Conservation (phyloP, 306 rosid species). For the Cicer cuneatum region DNA sequence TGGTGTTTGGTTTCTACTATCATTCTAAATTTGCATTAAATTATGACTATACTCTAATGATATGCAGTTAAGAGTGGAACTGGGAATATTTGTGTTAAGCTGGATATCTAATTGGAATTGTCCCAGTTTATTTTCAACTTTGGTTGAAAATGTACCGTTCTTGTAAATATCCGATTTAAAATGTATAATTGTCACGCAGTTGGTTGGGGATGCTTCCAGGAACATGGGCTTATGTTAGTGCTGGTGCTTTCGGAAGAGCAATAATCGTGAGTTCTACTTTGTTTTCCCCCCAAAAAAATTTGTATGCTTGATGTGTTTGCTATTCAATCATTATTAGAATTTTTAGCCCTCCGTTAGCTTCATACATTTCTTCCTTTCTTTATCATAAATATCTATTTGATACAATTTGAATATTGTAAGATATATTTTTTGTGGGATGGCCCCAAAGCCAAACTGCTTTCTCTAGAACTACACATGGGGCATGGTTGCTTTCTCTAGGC, state of each 20-base stretch:
- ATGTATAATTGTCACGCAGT: conserved; percentile 56
- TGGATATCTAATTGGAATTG: conserved; percentile 23
- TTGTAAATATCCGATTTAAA: conserved; percentile 34
- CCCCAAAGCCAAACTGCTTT: neutral
- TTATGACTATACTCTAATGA: conserved; percentile 5
- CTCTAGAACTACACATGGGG: neutral
- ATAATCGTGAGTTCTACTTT: conserved; percentile 73
- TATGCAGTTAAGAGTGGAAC: conserved; percentile 22
- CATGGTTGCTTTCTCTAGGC: neutral
- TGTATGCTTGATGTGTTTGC: conserved; percentile 14
- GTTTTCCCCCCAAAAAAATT: neutral
- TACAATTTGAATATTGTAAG: neutral
- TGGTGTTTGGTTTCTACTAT: conserved; percentile 20
- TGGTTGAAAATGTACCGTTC: conserved; percentile 14
- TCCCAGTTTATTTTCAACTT: conserved; percentile 25
- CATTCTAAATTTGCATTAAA: neutral
- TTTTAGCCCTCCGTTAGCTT: neutral
- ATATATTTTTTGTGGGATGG: neutral
- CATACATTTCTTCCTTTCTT: conserved; percentile 19
- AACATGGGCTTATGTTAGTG: conserved; percentile 99
- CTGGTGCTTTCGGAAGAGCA: conserved; percentile 99
- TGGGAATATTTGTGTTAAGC: conserved; percentile 16
- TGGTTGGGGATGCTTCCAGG: conserved; percentile 99
- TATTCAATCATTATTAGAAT: conserved; percentile 9
- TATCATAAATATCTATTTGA: neutral